Evolutionary conservation across 2,329 filamentous ascomycete genomes (phyloP).

Genomic region (Pseudocercospora fijiensis): DNA sequence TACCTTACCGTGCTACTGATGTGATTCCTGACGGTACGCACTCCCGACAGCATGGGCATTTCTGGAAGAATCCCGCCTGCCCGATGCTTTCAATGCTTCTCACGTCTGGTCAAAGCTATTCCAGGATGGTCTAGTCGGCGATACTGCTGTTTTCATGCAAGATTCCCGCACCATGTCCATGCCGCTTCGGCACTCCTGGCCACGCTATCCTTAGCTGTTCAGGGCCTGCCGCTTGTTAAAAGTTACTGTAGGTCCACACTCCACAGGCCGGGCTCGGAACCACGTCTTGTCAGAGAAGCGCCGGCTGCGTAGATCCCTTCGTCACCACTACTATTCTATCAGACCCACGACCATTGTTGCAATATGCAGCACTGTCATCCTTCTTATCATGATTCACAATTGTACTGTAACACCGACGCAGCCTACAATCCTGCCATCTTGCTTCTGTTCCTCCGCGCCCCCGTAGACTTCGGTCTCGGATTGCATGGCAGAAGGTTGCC

Average conservation of each 20-base stretch:
- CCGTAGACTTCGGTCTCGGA: not conserved
- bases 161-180: conserved; percentile 11
- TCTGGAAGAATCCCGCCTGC: not conserved
- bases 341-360: not conserved
- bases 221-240: too few relatives aligned
- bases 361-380: not conserved
- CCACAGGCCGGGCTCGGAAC: conserved; percentile 10
- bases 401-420: not conserved
- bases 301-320: conserved; percentile 17
- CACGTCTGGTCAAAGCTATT: conserved; percentile 1
- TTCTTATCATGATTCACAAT: not conserved
- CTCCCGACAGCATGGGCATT: not conserved
- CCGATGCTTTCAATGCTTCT: not conserved
- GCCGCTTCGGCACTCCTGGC: conserved; percentile 6
- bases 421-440: conserved; percentile 6
- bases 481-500: conserved; percentile 1
- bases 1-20: too few relatives aligned
- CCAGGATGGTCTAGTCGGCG: conserved; percentile 13
- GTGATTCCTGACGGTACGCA: too few relatives aligned
- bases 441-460: not conserved
- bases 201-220: conserved; percentile 7
- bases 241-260: conserved; percentile 12
- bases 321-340: conserved; percentile 4
- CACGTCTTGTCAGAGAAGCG: conserved; percentile 10
- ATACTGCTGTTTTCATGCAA: conserved; percentile 14